Percentiles rank a stretch among this genome's conserved stretches.
These are phyloP conservation scores for Apiospora phragmitis DNA, from an alignment of 2,329 filamentous ascomycete genomes.

Conservation along the genomic window DNA sequence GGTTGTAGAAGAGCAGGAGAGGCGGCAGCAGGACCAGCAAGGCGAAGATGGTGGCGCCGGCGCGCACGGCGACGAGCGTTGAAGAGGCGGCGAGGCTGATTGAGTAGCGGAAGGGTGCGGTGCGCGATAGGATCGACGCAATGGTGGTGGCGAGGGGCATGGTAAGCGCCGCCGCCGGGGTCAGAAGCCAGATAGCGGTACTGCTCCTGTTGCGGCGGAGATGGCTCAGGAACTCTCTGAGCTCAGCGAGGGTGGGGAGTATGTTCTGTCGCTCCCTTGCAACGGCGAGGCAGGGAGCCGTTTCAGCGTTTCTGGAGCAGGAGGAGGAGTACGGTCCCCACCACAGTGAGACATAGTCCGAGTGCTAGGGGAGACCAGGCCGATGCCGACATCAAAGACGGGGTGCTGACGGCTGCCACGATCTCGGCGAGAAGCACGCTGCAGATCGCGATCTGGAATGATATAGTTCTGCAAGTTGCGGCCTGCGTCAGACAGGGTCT, in stretches of 20 bases:
- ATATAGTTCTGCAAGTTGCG: background rate
- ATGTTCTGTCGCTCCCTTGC: background rate
- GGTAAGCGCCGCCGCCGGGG: background rate
- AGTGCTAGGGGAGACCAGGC: background rate
- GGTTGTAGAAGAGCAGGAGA: background rate
- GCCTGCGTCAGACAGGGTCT: background rate
- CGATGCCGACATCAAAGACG: background rate
- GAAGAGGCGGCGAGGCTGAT: background rate
- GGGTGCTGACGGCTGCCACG: background rate
- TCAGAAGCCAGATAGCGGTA: background rate
- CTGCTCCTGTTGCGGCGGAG: background rate
- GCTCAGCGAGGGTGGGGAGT: background rate
- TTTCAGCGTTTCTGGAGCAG: conserved; percentile 7
- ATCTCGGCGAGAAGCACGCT: conserved; percentile 6
- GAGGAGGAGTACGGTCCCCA: background rate
- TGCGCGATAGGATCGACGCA: background rate
- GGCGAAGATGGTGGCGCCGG: background rate
- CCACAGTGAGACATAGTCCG: background rate
- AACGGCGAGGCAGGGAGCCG: background rate
- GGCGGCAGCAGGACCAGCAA: conserved; percentile 10
- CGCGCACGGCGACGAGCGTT: background rate
- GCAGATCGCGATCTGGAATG: conserved; percentile 13
- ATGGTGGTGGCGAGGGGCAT: conserved; percentile 1
- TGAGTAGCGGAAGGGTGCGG: background rate
- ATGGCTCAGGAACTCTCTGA: background rate